A percentile compares a stretch with the other conserved stretches of the same genome.
Evolutionary conservation across 1,139 yeast species (phyloP).

Genomic region (Candida dubliniensis): DNA sequence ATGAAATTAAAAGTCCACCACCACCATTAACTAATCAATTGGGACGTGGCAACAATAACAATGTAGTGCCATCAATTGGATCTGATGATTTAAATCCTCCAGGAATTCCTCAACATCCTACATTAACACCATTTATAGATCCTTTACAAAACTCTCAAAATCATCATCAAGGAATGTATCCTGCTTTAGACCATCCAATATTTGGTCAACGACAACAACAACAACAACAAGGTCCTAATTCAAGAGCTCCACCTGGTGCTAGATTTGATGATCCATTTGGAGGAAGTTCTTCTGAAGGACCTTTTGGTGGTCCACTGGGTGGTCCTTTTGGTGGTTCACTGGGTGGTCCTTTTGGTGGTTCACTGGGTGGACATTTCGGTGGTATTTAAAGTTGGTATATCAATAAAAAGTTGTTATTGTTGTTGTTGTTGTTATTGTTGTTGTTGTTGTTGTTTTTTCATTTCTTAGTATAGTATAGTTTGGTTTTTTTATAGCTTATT

Average conservation of each 20-base stretch:
- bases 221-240: slow-evolving; percentile 22
- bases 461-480: background rate
- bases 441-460: too few relatives aligned
- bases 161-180: slow-evolving; percentile 48
- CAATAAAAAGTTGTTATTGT: too few relatives aligned
- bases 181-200: slow-evolving; percentile 51
- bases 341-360: background rate
- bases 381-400: background rate
- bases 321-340: background rate
- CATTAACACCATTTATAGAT: slow-evolving; percentile 41
- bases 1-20: slow-evolving; percentile 31
- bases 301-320: background rate
- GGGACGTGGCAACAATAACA: slow-evolving; percentile 17
- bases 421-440: too few relatives aligned
- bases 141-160: slow-evolving; percentile 16
- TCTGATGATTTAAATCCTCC: slow-evolving; percentile 54
- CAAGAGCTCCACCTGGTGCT: slow-evolving; percentile 50
- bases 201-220: slow-evolving; percentile 29
- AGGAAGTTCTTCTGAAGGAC: background rate
- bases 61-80: slow-evolving; percentile 32
- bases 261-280: slow-evolving; percentile 52
- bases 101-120: slow-evolving; percentile 44
- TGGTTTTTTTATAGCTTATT: background rate
- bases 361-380: background rate
- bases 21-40: slow-evolving; percentile 7